phyloP scores from a whole-genome alignment of 495 filamentous ascomycete species.

The Daldinia loculata region DNA sequence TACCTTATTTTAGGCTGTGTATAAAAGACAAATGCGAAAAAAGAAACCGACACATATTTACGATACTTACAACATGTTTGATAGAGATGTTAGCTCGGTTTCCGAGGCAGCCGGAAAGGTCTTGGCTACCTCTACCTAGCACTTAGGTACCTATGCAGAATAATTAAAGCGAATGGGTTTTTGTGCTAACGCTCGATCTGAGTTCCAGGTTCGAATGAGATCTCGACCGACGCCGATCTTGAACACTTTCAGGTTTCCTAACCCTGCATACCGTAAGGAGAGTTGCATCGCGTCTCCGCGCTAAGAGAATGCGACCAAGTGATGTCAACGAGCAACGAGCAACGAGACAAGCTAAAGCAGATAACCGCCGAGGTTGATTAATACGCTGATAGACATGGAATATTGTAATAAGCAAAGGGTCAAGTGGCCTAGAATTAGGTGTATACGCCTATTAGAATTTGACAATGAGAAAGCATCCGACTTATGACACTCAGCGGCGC shows the following conservation, averaged over 20 bases:
- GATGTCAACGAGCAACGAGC: slow-evolving; percentile 41
- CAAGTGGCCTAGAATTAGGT: too few relatives aligned
- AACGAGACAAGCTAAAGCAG: slow-evolving; percentile 20
- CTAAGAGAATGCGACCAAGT: slow-evolving; percentile 34
- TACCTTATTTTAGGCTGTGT: background rate
- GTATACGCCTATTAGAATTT: too few relatives aligned
- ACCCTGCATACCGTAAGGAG: slow-evolving; percentile 16
- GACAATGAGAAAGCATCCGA: background rate
- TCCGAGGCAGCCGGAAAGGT: background rate
- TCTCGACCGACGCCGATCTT: slow-evolving; percentile 23
- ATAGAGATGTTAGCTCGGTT: background rate
- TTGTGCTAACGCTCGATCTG: slow-evolving; percentile 14
- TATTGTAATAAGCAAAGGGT: too few relatives aligned
- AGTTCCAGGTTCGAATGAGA: slow-evolving; percentile 16
- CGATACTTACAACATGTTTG: background rate
- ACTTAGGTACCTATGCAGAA: too few relatives aligned
- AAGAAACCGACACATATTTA: background rate
- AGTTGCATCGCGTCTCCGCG: slow-evolving; percentile 37
- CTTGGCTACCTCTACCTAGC: background rate
- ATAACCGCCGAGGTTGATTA: slow-evolving; percentile 9
- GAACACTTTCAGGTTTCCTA: slow-evolving; percentile 8
- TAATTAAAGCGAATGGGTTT: too few relatives aligned
- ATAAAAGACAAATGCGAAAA: too few relatives aligned
- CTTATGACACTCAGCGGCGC: background rate
- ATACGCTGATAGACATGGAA: background rate